Base-by-base conservation (phyloP, 208 protist species). In the Wallacemonas sp. region DNA sequence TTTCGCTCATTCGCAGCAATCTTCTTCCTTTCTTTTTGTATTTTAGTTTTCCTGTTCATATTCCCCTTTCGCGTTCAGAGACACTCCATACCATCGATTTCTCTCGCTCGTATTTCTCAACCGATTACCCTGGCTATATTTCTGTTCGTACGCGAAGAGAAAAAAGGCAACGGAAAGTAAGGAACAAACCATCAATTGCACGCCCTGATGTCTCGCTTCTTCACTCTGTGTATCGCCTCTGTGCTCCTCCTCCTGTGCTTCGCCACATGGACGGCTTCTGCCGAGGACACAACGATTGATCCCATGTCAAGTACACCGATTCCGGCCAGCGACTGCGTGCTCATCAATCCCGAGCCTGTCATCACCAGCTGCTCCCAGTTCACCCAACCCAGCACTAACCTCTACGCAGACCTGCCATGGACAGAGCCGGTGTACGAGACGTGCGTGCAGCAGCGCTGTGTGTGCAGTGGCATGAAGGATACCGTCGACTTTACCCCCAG, bases 361-460 rank as follows among this genome's bases (percentile, higher is more conserved):
- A 38, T 77, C 21, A 79, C 70, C n/a, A 44, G n/a, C 36, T 88
- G 82, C 69, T 34, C 5, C 15, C 9, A 47, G 11, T 78, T 77
- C 63, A 39, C 75, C 19, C 41, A 61, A 2, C 77, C 78, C 0
- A 47, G 53, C n/a, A 19, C 62, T 0, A 66, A 84, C 38, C 11
- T 82, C 15, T 78, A 78, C 45, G 38, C 38, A 1, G 14, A 21
- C 0, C 67, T 89, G 34, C 82, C 82, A 0, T 89, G 70, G 53
- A 56, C 36, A 15, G 42, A 68, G 11, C 55, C 68, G 0, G 68
- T 17, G 22, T 89, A 89, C 70, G 2, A 1, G 26, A 4, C 54
- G 4, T 89, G 82, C 58, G 82, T 89, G 24, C 61, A 62, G 41
- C 27, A 80, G 46, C 82, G 82, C 19, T 89, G 82, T 15, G 60